Evolutionary conservation across 2,329 filamentous ascomycete genomes (phyloP), one percentile per base, ranked within the genome.

Genomic region (Alternaria conjuncta): DNA sequence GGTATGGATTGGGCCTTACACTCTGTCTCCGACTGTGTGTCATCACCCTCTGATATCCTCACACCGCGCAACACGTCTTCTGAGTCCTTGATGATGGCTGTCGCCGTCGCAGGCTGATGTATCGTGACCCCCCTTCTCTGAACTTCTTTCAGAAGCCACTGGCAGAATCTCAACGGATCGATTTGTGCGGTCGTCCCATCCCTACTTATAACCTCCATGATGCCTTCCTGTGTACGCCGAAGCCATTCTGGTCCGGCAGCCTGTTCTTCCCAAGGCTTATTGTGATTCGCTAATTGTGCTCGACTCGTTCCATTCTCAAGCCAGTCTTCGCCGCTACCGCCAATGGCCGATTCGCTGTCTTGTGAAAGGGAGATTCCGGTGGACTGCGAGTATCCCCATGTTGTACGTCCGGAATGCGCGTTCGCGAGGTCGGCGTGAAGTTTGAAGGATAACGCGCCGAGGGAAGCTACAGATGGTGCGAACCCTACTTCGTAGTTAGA

Each of bases 371-470:
- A 83, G 12, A 81, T 78, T 2, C 88, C 86, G 0, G 86, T 89
- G 56, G 88, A 90, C 15, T 79, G 77, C 67, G 82, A 82, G 68
- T 87, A 90, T 1, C 87, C 88, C 88, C 88, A 90, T 70, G 81
- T 85, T 67, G 84, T 78, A 2, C 79, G 76, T 1, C 91, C 92
- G 61, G 84, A 81, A 64, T 91, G 75, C 54, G 85, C 75, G 28
- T 86, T 84, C 0, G 92, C 90, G 12, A 94, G 84, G 46, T 85
- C 80, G 65, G 83, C 83, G 78, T 95, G 92, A 56, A 93, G 84
- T 5, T 85, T 84, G 73, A 92, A 95, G 44, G 89, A 92, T 12
- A 94, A 82, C 1, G 84, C 84, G 8, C 88, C 92, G 1, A 94
- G 83, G 0, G 84, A 81, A 0, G 86, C 83, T 6, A 88, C 81